A percentile compares a stretch with the other conserved stretches of the same genome.
These are phyloP conservation scores for Fusarium ramigenum DNA, from an alignment of 2,329 filamentous ascomycete species.

Conservation along the genomic window DNA sequence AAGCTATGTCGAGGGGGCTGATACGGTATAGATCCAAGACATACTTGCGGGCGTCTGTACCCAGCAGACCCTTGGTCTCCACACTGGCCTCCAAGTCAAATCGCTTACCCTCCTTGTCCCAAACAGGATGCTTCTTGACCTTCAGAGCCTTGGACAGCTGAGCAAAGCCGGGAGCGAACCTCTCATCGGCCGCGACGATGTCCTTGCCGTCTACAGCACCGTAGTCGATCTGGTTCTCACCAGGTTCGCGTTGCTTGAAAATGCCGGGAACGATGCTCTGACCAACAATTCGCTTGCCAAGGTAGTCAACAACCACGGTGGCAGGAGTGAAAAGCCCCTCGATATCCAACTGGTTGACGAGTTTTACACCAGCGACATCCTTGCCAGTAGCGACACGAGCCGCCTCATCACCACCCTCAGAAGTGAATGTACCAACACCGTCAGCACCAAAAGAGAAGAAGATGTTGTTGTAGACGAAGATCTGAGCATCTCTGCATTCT, in stretches of 20 bases:
- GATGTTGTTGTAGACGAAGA: constrained; percentile 99
- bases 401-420: constrained; percentile 95
- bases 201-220: constrained; percentile 98
- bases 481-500: constrained; percentile 90
- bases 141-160: constrained; percentile 90
- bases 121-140: constrained; percentile 94
- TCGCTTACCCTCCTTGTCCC: constrained; percentile 93
- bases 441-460: constrained; percentile 99
- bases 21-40: constrained; percentile 97
- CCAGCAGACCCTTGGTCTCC: constrained; percentile 96
- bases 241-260: constrained; percentile 97
- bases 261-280: constrained; percentile 99
- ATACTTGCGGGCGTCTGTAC: constrained; percentile 96
- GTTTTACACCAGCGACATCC: constrained; percentile 91
- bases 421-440: constrained; percentile 95
- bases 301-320: constrained; percentile 95
- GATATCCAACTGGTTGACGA: constrained; percentile 97
- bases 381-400: constrained; percentile 96
- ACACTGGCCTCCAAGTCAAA: constrained; percentile 95
- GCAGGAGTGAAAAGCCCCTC: constrained; percentile 93
- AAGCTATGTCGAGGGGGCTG: constrained; percentile 88
- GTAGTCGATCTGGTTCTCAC: constrained; percentile 99
- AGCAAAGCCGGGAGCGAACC: constrained; percentile 84
- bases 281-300: constrained; percentile 95
- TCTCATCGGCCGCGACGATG: constrained; percentile 87